These are phyloP conservation scores for Pseudohyphozyma bogoriensis DNA, from an alignment of 768 basidiomycete genomes.

Conservation along the genomic window DNA sequence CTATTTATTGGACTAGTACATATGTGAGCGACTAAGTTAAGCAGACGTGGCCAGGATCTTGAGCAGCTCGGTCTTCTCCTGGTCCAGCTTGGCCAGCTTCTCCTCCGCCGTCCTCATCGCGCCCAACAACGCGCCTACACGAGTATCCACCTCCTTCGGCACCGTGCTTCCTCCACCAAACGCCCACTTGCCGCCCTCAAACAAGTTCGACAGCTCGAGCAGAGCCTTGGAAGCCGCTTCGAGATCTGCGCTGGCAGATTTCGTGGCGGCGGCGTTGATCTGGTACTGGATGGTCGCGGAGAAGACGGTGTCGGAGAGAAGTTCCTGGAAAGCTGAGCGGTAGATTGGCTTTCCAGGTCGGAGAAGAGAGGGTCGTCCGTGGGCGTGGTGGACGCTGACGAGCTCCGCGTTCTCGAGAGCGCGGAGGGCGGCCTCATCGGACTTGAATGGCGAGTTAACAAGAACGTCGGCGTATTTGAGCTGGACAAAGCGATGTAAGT, in stretches of 20 bases:
- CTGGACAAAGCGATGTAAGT: too few relatives aligned
- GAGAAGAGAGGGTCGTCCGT: conserved; percentile 79
- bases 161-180: conserved; percentile 41
- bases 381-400: conserved; percentile 63
- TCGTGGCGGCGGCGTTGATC: conserved; percentile 7
- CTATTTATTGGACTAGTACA: too few relatives aligned
- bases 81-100: conserved; percentile 62
- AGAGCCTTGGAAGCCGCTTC: conserved; percentile 51
- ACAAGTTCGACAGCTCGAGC: conserved; percentile 56
- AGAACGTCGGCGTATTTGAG: conserved; percentile 72
- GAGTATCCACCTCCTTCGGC: conserved; percentile 47
- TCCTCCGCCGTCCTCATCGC: conserved; percentile 63
- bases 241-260: conserved; percentile 39
- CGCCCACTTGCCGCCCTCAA: conserved; percentile 43
- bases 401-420: conserved; percentile 77
- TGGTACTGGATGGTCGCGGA: conserved; percentile 16
- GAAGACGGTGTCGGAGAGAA: conserved; percentile 56
- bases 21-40: too few relatives aligned
- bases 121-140: conserved; percentile 58
- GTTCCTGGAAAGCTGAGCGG: conserved; percentile 67
- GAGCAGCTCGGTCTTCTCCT: conserved; percentile 59
- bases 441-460: conserved; percentile 78
- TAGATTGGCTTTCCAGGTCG: conserved; percentile 85
- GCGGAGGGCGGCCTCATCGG: conserved; percentile 68
- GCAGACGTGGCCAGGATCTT: conserved; percentile 28